Evolutionary conservation across 352 stramenopile species (phyloP).

Genomic region (Pythium sp.): DNA sequence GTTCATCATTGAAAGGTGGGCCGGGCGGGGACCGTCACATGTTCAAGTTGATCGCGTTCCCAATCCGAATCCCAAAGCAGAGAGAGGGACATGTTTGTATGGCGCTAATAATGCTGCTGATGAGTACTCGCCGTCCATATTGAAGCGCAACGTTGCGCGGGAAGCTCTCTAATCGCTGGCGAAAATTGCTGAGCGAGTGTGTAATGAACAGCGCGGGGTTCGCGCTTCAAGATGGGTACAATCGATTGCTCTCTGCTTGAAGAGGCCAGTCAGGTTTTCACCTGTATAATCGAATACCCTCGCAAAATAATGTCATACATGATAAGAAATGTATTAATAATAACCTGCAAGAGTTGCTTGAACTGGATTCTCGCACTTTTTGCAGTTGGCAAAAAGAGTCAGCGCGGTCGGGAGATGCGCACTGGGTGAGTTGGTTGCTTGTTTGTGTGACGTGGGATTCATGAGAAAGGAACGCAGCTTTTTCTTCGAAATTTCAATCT

Average conservation of each 20-base stretch:
- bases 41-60: neutral
- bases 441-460: neutral
- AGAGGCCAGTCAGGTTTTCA: neutral
- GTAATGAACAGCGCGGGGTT: slow-evolving; percentile 1
- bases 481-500: slow-evolving; percentile 5
- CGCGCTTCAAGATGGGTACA: slow-evolving; percentile 14
- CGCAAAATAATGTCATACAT: neutral
- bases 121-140: neutral
- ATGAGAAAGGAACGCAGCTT: neutral
- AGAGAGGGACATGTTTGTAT: neutral
- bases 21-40: neutral
- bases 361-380: slow-evolving; percentile 7
- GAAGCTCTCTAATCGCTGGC: neutral
- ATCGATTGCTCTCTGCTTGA: neutral
- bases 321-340: neutral
- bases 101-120: neutral
- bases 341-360: neutral
- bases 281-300: neutral
- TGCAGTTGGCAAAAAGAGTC: neutral
- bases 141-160: neutral
- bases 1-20: neutral
- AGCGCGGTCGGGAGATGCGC: neutral
- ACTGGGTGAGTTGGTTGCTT: neutral
- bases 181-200: neutral
- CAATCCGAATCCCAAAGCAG: neutral